phyloP scores from a whole-genome alignment of 176 grass and related monocot genomes.

The Triticum monococcum region DNA sequence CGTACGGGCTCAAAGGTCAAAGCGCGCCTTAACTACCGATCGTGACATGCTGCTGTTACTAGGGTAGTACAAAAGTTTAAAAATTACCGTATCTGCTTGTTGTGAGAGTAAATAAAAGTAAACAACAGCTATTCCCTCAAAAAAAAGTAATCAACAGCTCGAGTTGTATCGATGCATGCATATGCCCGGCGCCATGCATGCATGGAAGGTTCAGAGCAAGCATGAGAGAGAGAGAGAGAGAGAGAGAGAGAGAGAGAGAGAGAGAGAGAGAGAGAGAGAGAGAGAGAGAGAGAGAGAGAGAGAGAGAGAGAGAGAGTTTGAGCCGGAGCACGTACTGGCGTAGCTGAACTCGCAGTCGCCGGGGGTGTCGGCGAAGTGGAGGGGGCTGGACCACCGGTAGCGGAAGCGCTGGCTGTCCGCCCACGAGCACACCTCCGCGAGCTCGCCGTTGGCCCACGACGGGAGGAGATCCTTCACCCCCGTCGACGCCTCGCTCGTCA shows the following conservation, averaged over 20 bases:
- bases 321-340: conserved; percentile 28
- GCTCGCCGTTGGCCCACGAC: conserved; percentile 46
- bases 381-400: conserved; percentile 60
- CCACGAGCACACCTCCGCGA: conserved; percentile 65
- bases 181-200: neutral
- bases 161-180: neutral
- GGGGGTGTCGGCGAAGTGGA: conserved; percentile 59
- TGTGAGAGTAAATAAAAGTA: too few relatives aligned
- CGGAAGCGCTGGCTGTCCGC: conserved; percentile 50
- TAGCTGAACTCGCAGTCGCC: conserved; percentile 63
- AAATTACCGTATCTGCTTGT: too few relatives aligned
- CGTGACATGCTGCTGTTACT: neutral
- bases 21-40: neutral
- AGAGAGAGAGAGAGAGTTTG: neutral
- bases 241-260: neutral
- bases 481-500: conserved; percentile 40
- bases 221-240: neutral
- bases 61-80: neutral
- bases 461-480: conserved; percentile 55
- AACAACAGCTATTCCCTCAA: neutral
- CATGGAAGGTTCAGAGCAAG: neutral
- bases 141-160: neutral
- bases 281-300: too few relatives aligned
- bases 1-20: neutral
- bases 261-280: neutral